phyloP scores from a whole-genome alignment of 1,284 basidiomycete species.

The Tremellales sp. region DNA sequence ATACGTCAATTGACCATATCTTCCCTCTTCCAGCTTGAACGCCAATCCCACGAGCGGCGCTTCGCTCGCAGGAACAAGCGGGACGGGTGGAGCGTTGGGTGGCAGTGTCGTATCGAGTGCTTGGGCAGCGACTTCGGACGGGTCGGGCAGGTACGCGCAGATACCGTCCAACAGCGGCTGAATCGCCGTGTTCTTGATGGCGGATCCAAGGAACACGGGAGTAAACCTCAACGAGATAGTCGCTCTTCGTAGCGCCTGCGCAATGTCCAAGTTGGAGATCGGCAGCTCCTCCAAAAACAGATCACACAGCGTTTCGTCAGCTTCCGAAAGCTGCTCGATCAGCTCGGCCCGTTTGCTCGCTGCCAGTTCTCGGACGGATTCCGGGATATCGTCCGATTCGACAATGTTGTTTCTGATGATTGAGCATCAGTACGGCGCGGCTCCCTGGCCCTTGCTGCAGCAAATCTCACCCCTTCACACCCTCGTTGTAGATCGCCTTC shows the following conservation, averaged over 20 bases:
- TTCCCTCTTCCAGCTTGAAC: slow-evolving; percentile 98
- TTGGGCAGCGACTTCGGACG: slow-evolving; percentile 70
- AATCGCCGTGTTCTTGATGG: slow-evolving; percentile 96
- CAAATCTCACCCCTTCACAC: slow-evolving; percentile 89
- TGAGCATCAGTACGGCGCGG: not conserved
- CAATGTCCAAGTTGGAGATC: slow-evolving; percentile 70
- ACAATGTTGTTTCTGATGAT: slow-evolving; percentile 65
- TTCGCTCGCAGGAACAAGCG: slow-evolving; percentile 70
- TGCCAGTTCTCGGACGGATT: slow-evolving; percentile 65
- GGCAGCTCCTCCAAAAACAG: slow-evolving; percentile 81
- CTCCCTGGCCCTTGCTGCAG: too few species aligned
- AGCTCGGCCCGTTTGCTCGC: slow-evolving; percentile 82
- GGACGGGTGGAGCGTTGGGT: slow-evolving; percentile 62
- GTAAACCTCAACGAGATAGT: slow-evolving; percentile 88
- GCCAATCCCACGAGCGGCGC: slow-evolving; percentile 91
- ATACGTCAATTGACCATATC: slow-evolving; percentile 97
- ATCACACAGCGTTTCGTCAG: slow-evolving; percentile 91
- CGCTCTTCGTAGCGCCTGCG: slow-evolving; percentile 79
- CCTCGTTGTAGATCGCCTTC: slow-evolving; percentile 94
- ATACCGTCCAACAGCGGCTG: slow-evolving; percentile 94
- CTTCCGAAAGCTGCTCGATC: slow-evolving; percentile 92
- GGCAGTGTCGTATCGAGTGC: slow-evolving; percentile 81
- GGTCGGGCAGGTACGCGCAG: slow-evolving; percentile 91
- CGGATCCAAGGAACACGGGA: slow-evolving; percentile 95
- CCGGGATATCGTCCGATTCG: slow-evolving; percentile 87